Evolutionary conservation across 169 alveolate species (phyloP).

Genomic region (Neospora caninum): DNA sequence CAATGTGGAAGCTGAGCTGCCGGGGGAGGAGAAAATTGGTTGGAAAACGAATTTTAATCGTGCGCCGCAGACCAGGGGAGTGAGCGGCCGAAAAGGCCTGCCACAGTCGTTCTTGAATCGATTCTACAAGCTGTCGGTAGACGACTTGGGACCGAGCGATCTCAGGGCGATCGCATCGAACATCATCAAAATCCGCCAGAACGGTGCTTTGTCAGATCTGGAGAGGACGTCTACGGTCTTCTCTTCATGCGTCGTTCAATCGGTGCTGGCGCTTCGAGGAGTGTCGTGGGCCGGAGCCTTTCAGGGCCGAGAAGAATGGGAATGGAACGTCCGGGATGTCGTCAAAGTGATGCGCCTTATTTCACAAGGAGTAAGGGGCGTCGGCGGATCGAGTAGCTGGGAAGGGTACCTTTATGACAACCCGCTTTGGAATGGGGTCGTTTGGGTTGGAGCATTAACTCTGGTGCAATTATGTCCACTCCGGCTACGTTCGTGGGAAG

Average conservation of each 20-base stretch:
- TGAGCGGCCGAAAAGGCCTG: constrained; percentile 95
- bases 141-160: constrained; percentile 56
- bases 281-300: background rate
- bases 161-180: constrained; percentile 57
- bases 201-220: background rate
- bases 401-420: background rate
- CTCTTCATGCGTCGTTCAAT: background rate
- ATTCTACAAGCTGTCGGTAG: constrained; percentile 93
- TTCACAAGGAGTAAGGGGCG: constrained; percentile 43
- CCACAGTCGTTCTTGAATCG: constrained; percentile 99
- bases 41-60: constrained; percentile 49
- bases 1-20: background rate
- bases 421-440: background rate
- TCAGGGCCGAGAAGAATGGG: constrained; percentile 46
- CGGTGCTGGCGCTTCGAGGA: background rate
- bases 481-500: no score
- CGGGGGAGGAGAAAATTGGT: background rate
- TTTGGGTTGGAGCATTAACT: background rate
- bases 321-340: constrained; percentile 75
- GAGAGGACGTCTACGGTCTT: background rate
- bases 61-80: constrained; percentile 80
- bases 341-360: constrained; percentile 68
- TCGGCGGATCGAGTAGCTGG: background rate
- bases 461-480: no score
- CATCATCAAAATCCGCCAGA: background rate